Evolutionary conservation across 495 filamentous ascomycete species (phyloP), one percentile per base, ranked within the genome.

Genomic region (Aspergillus avenaceus): DNA sequence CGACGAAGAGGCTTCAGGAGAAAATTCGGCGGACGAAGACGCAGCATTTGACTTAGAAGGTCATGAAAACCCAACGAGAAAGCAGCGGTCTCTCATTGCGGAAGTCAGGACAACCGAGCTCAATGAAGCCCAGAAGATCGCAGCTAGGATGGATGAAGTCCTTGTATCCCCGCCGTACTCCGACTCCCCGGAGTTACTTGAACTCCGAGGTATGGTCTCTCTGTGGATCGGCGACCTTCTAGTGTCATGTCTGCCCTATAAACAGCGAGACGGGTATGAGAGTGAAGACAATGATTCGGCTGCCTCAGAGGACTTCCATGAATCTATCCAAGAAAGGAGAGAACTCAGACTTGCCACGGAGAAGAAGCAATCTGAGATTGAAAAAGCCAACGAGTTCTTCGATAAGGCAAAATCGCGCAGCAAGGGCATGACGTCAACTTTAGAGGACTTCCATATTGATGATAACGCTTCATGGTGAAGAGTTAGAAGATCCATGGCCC

Each of bases 211-310:
- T 8, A 87, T 87, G 79, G 67, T 88, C 7, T 79, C 73, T 8
- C 64, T 87, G 23, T 91, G 84, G 77, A 70, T 88, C 19, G 80
- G 67, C 2, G 86, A 91, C 54, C 60, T 92, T 37, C 60, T 71
- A 19, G 45, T 72, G 6, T 66, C 62, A 3, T 65, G 61, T 3
- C 25, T 73, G 28, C 56, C 54, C 24, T 53, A 53, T 38, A 52
- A 24, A 28, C 36, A 50, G 7, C 54, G 38, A 11, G 58, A 66
- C 46, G 66, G 34, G 25, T n/a, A 50, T 26, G 53, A 61, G 8
- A 32, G 47, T 12, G 53, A 58, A 13, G 45, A 54, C 27, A 41
- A 52, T 25, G 50, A 47, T 9, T 36, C 26, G 13, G 63, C 63
- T 50, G 41, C 50, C 25, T 54, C 40, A n/a, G 63, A 72, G 34